Evolutionary conservation across 2,329 filamentous ascomycete species (phyloP).

Genomic region (Cladosporium sp.): DNA sequence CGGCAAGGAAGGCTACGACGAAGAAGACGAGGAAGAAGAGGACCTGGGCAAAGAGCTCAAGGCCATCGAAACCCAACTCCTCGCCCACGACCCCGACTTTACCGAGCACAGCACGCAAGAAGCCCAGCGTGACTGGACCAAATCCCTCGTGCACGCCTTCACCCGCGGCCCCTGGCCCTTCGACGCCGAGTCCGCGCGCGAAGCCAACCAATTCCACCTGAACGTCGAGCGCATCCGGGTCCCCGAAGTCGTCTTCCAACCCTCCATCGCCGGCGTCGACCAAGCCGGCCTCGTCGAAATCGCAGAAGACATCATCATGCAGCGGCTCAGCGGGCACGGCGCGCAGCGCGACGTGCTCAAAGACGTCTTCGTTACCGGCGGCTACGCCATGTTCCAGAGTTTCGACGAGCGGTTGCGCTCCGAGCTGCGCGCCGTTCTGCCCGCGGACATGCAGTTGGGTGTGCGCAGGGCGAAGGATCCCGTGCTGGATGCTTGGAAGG

Average conservation of each 20-base stretch:
- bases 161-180: slow-evolving; percentile 82
- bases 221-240: slow-evolving; percentile 99
- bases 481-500: slow-evolving; percentile 85
- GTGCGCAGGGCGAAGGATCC: slow-evolving; percentile 72
- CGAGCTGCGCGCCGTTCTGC: slow-evolving; percentile 69
- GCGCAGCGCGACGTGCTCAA: slow-evolving; percentile 67
- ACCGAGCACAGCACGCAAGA: slow-evolving; percentile 88
- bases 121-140: slow-evolving; percentile 92
- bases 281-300: slow-evolving; percentile 94
- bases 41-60: slow-evolving; percentile 72
- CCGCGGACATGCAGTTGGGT: slow-evolving; percentile 60
- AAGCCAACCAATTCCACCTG: slow-evolving; percentile 85
- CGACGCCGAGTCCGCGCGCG: slow-evolving; percentile 69
- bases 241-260: slow-evolving; percentile 98
- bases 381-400: slow-evolving; percentile 77
- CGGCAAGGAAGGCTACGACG: slow-evolving; percentile 84
- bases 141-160: slow-evolving; percentile 85
- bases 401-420: slow-evolving; percentile 77
- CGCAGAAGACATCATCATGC: slow-evolving; percentile 79
- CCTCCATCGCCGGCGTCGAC: slow-evolving; percentile 93
- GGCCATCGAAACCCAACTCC: slow-evolving; percentile 73
- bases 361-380: slow-evolving; percentile 93
- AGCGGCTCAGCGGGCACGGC: slow-evolving; percentile 59
- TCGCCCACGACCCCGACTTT: slow-evolving; percentile 82
- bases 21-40: slow-evolving; percentile 90